Evolutionary conservation across 345 rosid genomes (phyloP), one percentile per base, ranked within the genome.

Genomic region (Lepidium sativum): DNA sequence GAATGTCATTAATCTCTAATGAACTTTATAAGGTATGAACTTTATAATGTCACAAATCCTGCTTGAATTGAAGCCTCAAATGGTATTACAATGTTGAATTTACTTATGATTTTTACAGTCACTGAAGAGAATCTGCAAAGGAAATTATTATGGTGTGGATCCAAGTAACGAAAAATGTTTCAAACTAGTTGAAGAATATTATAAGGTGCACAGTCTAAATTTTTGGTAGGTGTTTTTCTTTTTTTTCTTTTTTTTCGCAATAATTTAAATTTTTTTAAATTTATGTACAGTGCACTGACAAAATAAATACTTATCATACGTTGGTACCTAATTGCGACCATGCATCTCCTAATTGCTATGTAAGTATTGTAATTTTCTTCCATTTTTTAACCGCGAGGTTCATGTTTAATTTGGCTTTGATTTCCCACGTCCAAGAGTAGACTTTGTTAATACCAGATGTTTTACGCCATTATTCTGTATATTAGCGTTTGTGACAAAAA

Each of bases 1-100:
- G 79, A 4, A 54, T 75, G 80, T 70, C 75, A 13, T 72, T 84
- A 1, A 77, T 84, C 35, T 82, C 86, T 2, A 74, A 77, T 67
- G 74, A 79, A 21, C 75, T 80, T 11, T 79, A 75, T 10, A 63
- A 77, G 85, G 89, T 79, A 18, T 29, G 51, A 67, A 80, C 2
- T 7, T n/a, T n/a, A n/a, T n/a, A n/a, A n/a, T n/a, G n/a, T 33
- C 35, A 49, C 38, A 23, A 6, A 9, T 10, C 20, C 38, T 13
- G 2, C n/a, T 50, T 31, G 33, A 41, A 6, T n/a, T 11, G n/a
- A 20, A 47, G 31, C 52, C 31, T 47, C 8, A 47, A 47, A 21
- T 4, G 4, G 21, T 20, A 20, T 10, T 16, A 20, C 1, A 47
- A 2, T 45, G 51, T 47, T 18, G 1, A 10, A 20, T n/a, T n/a